Conservation (phyloP, 2,329 filamentous ascomycete species). For the Sporothrix mexicana region DNA sequence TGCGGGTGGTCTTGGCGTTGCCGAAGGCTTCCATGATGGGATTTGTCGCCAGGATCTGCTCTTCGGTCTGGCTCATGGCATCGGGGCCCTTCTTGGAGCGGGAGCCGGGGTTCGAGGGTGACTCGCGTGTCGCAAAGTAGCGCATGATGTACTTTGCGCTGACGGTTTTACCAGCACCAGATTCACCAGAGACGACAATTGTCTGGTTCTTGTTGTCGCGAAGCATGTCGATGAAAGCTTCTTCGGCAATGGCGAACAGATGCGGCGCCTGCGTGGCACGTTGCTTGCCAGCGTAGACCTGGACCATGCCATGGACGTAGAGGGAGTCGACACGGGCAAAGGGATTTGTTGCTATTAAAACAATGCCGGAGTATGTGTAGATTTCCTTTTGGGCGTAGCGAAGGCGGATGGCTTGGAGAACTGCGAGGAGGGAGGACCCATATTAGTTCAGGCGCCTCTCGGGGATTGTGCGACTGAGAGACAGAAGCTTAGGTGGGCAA, state of each 20-base stretch:
- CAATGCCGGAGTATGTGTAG: constrained; percentile 99
- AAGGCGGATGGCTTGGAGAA: constrained; percentile 95
- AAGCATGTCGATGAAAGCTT: constrained; percentile 99
- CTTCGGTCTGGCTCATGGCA: constrained; percentile 95
- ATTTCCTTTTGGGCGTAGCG: constrained; percentile 99
- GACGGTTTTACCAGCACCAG: constrained; percentile 97
- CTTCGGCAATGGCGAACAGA: constrained; percentile 97
- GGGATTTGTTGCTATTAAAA: constrained; percentile 96
- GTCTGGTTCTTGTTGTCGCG: constrained; percentile 96
- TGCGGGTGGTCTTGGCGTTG: constrained; percentile 99
- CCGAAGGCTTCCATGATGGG: constrained; percentile 99
- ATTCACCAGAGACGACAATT: constrained; percentile 98
- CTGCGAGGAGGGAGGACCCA: constrained; percentile 53
- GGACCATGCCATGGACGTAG: constrained; percentile 99
- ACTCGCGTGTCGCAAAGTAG: constrained; percentile 97
- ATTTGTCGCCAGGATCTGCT: constrained; percentile 97
- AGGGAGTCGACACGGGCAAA: constrained; percentile 97
- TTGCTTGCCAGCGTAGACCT: constrained; percentile 97
- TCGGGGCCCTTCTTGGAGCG: constrained; percentile 76
- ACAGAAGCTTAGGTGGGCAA: constrained; percentile 24
- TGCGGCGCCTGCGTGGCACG: constrained; percentile 95
- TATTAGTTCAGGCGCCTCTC: neutral
- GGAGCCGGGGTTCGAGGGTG: constrained; percentile 82
- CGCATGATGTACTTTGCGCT: constrained; percentile 99
- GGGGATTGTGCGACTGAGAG: constrained; percentile 19